Base-by-base conservation (phyloP, 306 rosid genomes). In the Ziziphus jujuba region DNA sequence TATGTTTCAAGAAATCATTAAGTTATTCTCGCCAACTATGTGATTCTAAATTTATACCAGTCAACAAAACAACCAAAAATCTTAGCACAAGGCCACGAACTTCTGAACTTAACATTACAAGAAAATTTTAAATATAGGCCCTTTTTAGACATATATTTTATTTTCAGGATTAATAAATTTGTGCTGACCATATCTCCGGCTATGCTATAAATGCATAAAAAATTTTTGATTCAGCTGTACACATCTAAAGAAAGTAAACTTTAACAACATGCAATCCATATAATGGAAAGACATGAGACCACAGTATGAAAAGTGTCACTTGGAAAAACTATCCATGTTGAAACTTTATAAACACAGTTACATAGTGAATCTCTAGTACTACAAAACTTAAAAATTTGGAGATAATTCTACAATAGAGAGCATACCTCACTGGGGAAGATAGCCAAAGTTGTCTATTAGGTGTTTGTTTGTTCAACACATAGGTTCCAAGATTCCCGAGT, bases 401-500 rank as follows among this genome's bases (percentile, higher is more conserved):
- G 20, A 12, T 49, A 1, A 16, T 8, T 12, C 2, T 20, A 55
- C 63, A 50, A 48, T 44, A 10, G 6, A 28, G 33, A 63, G 17
- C 24, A 72, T 80, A 88, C 97, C 97, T 93, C 75, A 87, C 67
- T 0, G 96, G 96, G 49, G 97, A 91, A 59, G 96, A 91, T 59
- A 91, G 73, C 97, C 97, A 91, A 71, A 88, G 70, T 74, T 91
- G 97, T 67, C 96, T 84, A 58, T 91, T 91, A 59, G 96, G 97
- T 24, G 93, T 86, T 74, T 91, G 97, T 72, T 91, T 91, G 79
- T 91, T 86, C 89, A 88, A 74, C 16, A 91, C 97, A 56, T 84
- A 88, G 44, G 91, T 91, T 47, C 93, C 93, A 52, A 75, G 64
- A 50, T 86, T 82, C 22, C 96, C 97, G 16, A 91, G 87, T 79